phyloP scores from a whole-genome alignment of 192 early-diverging fungal species.

The Diversispora epigaea region DNA sequence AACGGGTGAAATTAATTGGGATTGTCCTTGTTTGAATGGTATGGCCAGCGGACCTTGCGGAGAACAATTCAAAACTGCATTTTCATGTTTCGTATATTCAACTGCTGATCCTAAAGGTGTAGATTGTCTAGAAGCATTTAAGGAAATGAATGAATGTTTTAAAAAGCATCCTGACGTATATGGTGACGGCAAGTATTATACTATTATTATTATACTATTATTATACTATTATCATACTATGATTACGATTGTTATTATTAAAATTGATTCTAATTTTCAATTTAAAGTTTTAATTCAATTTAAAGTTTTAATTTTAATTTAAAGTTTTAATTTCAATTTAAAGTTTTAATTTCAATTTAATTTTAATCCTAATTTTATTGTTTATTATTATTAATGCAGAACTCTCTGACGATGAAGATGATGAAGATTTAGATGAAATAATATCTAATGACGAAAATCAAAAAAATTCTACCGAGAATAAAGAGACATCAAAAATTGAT shows the following conservation, averaged over 20 bases:
- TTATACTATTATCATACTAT: too few relatives aligned
- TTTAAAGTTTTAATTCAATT: not conserved
- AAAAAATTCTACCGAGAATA: too few relatives aligned
- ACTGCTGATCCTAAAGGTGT: slow-evolving; percentile 94
- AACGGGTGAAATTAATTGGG: slow-evolving; percentile 94
- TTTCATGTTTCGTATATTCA: slow-evolving; percentile 96
- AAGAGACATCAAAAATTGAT: too few relatives aligned
- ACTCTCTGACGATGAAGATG: too few relatives aligned
- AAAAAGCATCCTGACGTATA: slow-evolving; percentile 90
- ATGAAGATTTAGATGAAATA: too few relatives aligned
- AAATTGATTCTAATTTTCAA: not conserved
- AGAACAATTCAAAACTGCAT: slow-evolving; percentile 93
- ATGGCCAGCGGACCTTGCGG: slow-evolving; percentile 98
- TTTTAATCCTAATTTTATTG: too few relatives aligned
- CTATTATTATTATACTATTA: too few relatives aligned
- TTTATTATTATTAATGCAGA: too few relatives aligned
- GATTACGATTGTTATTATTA: too few relatives aligned
- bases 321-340: not conserved
- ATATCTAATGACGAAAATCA: too few relatives aligned
- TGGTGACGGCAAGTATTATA: slow-evolving; percentile 53
- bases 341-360: too few relatives aligned
- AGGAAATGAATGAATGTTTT: slow-evolving; percentile 93
- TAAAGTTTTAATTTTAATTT: not conserved
- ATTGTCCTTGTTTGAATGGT: slow-evolving; percentile 90
- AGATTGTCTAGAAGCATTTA: slow-evolving; percentile 92